A percentile compares a stretch with the other conserved stretches of the same genome.
These are phyloP conservation scores for Yamadazyma insecticola DNA, from an alignment of 805 yeast species.

Conservation along the genomic window DNA sequence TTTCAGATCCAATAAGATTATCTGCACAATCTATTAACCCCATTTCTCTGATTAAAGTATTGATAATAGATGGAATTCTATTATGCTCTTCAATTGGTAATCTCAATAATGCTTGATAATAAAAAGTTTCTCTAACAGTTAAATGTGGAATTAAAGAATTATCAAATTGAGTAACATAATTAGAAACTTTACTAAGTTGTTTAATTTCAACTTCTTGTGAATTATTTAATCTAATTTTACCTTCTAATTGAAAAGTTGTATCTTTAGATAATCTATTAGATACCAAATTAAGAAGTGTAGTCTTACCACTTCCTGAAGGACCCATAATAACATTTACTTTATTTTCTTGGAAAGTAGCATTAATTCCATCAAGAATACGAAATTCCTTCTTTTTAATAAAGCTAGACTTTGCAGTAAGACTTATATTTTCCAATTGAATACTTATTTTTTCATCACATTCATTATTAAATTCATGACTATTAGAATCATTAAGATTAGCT, in stretches of 20 bases:
- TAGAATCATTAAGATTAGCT: background rate
- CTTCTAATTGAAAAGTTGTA: constrained; percentile 16
- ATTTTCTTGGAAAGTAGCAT: constrained; percentile 27
- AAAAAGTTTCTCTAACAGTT: constrained; percentile 74
- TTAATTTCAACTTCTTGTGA: constrained; percentile 18
- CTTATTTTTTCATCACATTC: constrained; percentile 14
- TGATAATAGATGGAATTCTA: constrained; percentile 46
- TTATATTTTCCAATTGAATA: constrained; percentile 17
- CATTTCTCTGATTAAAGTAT: constrained; percentile 55
- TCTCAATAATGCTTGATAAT: constrained; percentile 66
- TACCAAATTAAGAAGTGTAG: constrained; percentile 34
- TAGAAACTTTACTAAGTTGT: constrained; percentile 39
- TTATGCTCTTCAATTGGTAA: constrained; percentile 39
- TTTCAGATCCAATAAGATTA: constrained; percentile 44
- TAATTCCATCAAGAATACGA: constrained; percentile 20
- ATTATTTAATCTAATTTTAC: constrained; percentile 23
- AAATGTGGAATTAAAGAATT: constrained; percentile 63
- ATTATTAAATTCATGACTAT: constrained; percentile 21
- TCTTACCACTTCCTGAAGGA: constrained; percentile 43
- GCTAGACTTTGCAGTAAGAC: constrained; percentile 40
- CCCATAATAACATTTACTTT: constrained; percentile 43
- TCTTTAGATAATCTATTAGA: constrained; percentile 45
- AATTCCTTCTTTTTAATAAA: constrained; percentile 7
- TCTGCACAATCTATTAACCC: constrained; percentile 77
- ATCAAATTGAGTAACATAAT: constrained; percentile 82